These are phyloP conservation scores for Coemansia sp. DNA, from an alignment of 192 early-diverging fungal genomes.

Conservation along the genomic window DNA sequence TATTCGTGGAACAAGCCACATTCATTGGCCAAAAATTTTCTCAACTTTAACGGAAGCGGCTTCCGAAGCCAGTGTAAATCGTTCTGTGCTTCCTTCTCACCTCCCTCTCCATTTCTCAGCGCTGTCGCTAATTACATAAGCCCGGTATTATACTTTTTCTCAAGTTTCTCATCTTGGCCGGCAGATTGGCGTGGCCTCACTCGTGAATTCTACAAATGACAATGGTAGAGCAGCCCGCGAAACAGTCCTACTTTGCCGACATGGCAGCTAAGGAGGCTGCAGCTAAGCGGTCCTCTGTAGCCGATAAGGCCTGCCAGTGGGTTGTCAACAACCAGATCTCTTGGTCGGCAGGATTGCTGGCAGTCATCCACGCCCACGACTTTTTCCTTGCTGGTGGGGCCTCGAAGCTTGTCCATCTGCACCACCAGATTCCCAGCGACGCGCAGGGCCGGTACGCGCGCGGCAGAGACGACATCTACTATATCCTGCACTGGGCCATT, in stretches of 20 bases:
- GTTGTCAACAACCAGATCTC: constrained; percentile 39
- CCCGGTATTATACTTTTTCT: background rate
- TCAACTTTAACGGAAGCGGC: background rate
- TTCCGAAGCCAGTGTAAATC: background rate
- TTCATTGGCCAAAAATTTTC: background rate
- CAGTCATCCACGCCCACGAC: constrained; percentile 34
- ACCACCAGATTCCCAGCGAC: constrained; percentile 36
- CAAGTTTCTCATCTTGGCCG: background rate
- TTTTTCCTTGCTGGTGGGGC: constrained; percentile 10
- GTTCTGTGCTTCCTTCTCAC: background rate
- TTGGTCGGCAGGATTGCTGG: constrained; percentile 31
- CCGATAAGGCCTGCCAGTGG: constrained; percentile 27
- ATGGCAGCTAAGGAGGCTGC: constrained; percentile 15
- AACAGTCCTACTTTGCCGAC: constrained; percentile 18
- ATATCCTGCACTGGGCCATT: constrained; percentile 62
- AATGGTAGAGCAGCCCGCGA: constrained; percentile 18
- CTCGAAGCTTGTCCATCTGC: constrained; percentile 35
- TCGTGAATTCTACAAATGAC: constrained; percentile 22
- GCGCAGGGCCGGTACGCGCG: constrained; percentile 42
- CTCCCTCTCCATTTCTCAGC: background rate
- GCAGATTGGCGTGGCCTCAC: background rate
- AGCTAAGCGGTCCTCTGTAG: background rate
- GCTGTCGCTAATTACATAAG: constrained; percentile 5
- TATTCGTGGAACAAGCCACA: background rate
- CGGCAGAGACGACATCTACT: constrained; percentile 40